phyloP scores from a whole-genome alignment of 2,329 filamentous ascomycete genomes.

The Diaporthe sp. region DNA sequence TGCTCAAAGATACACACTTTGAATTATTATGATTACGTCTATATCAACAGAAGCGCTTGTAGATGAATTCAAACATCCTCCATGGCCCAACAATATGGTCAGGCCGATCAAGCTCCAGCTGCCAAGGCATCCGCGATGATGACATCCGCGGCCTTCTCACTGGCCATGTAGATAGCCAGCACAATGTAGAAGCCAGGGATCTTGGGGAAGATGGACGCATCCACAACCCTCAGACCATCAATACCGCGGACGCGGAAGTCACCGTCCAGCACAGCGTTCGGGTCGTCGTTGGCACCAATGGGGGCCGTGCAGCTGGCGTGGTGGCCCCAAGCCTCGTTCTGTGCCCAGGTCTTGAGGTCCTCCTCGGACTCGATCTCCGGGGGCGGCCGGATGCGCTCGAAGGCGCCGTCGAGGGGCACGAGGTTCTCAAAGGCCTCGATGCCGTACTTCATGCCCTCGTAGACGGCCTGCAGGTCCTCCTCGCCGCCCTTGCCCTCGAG shows the following conservation, averaged over 20 bases:
- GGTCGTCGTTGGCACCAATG: conserved; percentile 14
- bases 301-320: conserved; percentile 31
- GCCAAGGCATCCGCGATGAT: conserved; percentile 26
- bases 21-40: conserved; percentile 2
- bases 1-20: background rate
- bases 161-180: conserved; percentile 26
- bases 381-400: background rate
- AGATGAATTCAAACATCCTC: background rate
- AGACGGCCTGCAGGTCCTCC: conserved; percentile 63
- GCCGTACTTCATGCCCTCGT: conserved; percentile 32
- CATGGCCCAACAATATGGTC: accelerated
- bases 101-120: background rate
- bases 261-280: background rate
- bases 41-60: background rate
- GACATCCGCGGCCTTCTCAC: conserved; percentile 31
- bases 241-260: conserved; percentile 22
- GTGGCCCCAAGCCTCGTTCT: conserved; percentile 27
- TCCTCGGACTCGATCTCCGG: conserved; percentile 8
- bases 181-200: conserved; percentile 31
- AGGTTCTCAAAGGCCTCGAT: conserved; percentile 33
- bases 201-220: conserved; percentile 28
- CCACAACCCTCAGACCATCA: conserved; percentile 28
- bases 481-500: conserved; percentile 29
- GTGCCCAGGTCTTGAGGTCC: conserved; percentile 17
- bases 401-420: conserved; percentile 15